phyloP scores from a whole-genome alignment of 2,329 filamentous ascomycete species.

The Zymoseptoria brevis region DNA sequence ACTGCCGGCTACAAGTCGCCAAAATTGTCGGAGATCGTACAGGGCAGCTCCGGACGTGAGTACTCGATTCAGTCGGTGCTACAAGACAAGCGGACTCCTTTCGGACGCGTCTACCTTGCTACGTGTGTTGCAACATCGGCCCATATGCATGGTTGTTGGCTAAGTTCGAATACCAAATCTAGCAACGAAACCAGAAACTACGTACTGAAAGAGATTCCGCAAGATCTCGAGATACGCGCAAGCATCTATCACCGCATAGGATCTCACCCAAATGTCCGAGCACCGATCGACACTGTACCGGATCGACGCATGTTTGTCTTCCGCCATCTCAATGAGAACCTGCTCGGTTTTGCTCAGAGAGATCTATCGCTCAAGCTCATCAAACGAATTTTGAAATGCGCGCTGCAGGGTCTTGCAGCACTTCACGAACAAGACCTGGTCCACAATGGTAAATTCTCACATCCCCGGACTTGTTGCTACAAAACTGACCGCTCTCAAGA shows the following conservation, averaged over 20 bases:
- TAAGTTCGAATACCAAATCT: constrained; percentile 14
- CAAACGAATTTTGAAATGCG: constrained; percentile 39
- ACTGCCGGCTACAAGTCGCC: neutral
- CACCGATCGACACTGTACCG: constrained; percentile 36
- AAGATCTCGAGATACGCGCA: constrained; percentile 18
- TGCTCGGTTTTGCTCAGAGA: constrained; percentile 37
- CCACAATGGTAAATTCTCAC: constrained; percentile 6
- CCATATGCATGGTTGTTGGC: neutral
- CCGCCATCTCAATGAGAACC: constrained; percentile 37
- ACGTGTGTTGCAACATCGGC: constrained; percentile 1
- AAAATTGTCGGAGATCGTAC: neutral
- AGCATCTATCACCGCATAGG: constrained; percentile 13
- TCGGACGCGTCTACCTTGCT: constrained; percentile 2
- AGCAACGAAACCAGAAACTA: constrained; percentile 18
- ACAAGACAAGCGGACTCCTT: neutral
- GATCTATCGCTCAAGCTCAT: constrained; percentile 31
- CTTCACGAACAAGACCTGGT: constrained; percentile 34
- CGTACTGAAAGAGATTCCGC: constrained; percentile 23
- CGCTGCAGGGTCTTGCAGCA: constrained; percentile 33
- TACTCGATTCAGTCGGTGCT: neutral
- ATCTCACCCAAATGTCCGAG: constrained; percentile 32
- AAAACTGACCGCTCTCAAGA: constrained; percentile 25
- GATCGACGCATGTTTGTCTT: constrained; percentile 41
- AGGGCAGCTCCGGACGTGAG: neutral
- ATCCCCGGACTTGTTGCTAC: neutral